A percentile compares a stretch with the other conserved stretches of the same genome.
Conservation (phyloP, 139 green algal species). For the Chara braunii region DNA sequence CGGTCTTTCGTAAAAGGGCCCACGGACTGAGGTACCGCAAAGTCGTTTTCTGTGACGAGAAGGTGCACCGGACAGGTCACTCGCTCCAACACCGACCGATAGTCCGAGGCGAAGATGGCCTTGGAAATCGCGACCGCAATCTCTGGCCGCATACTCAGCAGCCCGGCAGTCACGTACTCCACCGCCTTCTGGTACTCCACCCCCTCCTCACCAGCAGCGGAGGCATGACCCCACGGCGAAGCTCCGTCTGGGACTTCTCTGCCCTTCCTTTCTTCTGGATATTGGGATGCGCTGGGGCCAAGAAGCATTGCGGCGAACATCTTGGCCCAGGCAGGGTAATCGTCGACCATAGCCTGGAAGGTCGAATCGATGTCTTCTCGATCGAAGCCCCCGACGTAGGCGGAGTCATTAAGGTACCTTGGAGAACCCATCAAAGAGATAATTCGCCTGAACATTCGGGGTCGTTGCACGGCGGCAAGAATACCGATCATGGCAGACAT, state of each 20-base stretch:
- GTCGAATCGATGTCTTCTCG: background rate
- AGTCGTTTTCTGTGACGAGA: too few relatives aligned
- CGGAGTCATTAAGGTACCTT: constrained; percentile 35
- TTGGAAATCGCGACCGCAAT: background rate
- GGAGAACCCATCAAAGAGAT: background rate
- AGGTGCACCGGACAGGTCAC: too few relatives aligned
- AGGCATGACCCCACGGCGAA: too few relatives aligned
- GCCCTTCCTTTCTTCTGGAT: too few relatives aligned
- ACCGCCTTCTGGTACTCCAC: background rate
- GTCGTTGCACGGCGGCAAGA: too few relatives aligned
- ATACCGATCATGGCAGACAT: too few relatives aligned
- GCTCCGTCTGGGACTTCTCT: constrained; percentile 19
- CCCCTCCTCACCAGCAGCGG: too few relatives aligned
- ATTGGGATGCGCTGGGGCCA: background rate
- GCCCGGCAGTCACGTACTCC: background rate
- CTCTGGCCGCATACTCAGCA: background rate
- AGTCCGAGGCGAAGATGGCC: constrained; percentile 5
- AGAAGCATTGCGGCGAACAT: background rate
- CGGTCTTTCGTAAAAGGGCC: too few relatives aligned
- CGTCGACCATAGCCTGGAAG: background rate
- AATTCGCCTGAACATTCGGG: too few relatives aligned
- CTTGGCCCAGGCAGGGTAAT: background rate
- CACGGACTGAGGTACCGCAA: too few relatives aligned
- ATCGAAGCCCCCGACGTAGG: background rate
- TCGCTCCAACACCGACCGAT: too few relatives aligned